Evolutionary conservation across 495 filamentous ascomycete genomes (phyloP).

Genomic region (Penicillium longicatenatum): DNA sequence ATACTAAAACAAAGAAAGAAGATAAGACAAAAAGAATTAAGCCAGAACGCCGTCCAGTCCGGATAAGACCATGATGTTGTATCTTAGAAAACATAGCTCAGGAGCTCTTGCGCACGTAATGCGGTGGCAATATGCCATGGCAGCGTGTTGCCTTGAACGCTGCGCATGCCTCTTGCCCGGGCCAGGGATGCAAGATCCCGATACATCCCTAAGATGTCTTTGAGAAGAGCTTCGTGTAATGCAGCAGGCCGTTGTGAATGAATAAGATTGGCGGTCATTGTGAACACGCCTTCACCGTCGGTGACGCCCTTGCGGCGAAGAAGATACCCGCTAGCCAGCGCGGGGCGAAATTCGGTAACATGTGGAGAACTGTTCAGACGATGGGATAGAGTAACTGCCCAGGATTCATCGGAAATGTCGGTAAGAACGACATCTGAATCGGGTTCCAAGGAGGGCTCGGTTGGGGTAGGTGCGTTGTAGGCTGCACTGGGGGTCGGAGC

Average conservation of each 20-base stretch:
- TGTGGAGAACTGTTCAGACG: slow-evolving; percentile 68
- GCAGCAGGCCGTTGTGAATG: slow-evolving; percentile 50
- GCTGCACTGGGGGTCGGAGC: slow-evolving; percentile 34
- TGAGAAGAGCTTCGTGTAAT: slow-evolving; percentile 60
- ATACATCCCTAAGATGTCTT: slow-evolving; percentile 75
- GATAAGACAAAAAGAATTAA: slow-evolving; percentile 16
- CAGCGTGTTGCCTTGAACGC: slow-evolving; percentile 61
- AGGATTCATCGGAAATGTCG: slow-evolving; percentile 79
- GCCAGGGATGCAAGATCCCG: slow-evolving; percentile 74
- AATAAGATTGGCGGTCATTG: slow-evolving; percentile 68
- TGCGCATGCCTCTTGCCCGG: slow-evolving; percentile 64
- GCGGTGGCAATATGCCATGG: slow-evolving; percentile 90
- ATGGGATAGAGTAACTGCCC: slow-evolving; percentile 73
- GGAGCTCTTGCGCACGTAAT: slow-evolving; percentile 57
- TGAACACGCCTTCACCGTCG: slow-evolving; percentile 61
- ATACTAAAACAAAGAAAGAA: slow-evolving; percentile 17
- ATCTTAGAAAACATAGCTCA: slow-evolving; percentile 49
- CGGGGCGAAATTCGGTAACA: slow-evolving; percentile 62
- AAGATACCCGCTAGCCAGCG: slow-evolving; percentile 72
- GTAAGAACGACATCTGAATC: slow-evolving; percentile 75
- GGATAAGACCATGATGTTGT: slow-evolving; percentile 8
- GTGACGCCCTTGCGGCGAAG: slow-evolving; percentile 69
- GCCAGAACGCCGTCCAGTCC: slow-evolving; percentile 14
- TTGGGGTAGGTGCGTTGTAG: slow-evolving; percentile 58
- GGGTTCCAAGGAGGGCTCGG: slow-evolving; percentile 53